Conservation (phyloP, 208 protist species). For the Leishmania turanica region DNA sequence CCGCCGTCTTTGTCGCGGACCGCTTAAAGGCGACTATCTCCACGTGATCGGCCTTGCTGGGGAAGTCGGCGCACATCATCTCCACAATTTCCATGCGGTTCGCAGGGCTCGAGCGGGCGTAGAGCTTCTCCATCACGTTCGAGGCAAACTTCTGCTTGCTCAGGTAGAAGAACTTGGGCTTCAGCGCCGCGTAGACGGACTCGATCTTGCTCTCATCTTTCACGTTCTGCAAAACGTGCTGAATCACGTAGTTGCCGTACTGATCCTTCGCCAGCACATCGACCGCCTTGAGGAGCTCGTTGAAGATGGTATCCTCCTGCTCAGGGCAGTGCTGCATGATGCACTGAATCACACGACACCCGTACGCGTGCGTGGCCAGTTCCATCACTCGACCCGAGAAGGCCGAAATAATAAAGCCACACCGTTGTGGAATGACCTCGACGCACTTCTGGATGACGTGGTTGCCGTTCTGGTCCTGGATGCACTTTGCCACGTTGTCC, state of each 20-base stretch:
- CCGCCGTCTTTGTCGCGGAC: constrained; percentile 53
- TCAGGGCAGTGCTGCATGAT: constrained; percentile 96
- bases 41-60: constrained; percentile 36
- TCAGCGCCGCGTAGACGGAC: constrained; percentile 67
- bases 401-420: constrained; percentile 97
- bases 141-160: constrained; percentile 98
- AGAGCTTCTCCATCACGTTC: constrained; percentile 99
- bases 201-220: constrained; percentile 85
- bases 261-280: constrained; percentile 94
- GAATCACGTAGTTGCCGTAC: constrained; percentile 99
- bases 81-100: constrained; percentile 89
- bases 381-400: constrained; percentile 95
- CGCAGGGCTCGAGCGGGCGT: constrained; percentile 67
- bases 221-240: constrained; percentile 97
- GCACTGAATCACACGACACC: constrained; percentile 99
- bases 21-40: constrained; percentile 73
- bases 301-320: constrained; percentile 91
- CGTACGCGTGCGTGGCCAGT: constrained; percentile 98
- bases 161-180: constrained; percentile 81
- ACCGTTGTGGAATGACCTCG: constrained; percentile 93
- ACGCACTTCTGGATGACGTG: constrained; percentile 99
- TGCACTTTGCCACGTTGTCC: constrained; percentile 95
- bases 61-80: constrained; percentile 77
- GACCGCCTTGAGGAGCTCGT: constrained; percentile 92
- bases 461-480: constrained; percentile 99